phyloP scores from a whole-genome alignment of 2,329 filamentous ascomycete species.

The Didymella arachidicola region DNA sequence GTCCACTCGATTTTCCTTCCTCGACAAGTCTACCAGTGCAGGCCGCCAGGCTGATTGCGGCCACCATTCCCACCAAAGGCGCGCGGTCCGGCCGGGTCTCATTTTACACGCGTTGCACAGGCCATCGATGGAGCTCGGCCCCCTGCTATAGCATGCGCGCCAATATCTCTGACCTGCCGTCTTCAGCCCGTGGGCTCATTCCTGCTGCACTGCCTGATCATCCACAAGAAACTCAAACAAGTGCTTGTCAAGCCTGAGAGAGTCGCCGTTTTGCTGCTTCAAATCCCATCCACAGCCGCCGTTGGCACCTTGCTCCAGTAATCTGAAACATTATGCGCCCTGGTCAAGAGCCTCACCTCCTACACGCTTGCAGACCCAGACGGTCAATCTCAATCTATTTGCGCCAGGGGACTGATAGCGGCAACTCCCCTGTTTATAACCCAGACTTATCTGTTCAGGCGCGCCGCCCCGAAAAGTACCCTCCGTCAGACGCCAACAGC shows the following conservation, averaged over 20 bases:
- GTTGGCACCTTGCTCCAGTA: constrained; percentile 11
- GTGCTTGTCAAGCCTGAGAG: constrained; percentile 6
- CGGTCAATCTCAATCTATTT: constrained; percentile 20
- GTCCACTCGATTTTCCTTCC: not conserved
- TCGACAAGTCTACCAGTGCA: not conserved
- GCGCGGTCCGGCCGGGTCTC: constrained; percentile 22
- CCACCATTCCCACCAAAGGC: constrained; percentile 3
- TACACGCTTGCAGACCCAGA: constrained; percentile 9
- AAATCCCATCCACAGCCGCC: not conserved
- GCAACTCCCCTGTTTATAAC: constrained; percentile 10
- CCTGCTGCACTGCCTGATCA: constrained; percentile 19
- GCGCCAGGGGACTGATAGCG: constrained; percentile 17
- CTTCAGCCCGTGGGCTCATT: constrained; percentile 20
- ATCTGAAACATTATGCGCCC: constrained; percentile 20
- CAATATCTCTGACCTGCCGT: constrained; percentile 18
- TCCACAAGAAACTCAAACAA: constrained; percentile 5
- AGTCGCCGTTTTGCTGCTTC: not conserved
- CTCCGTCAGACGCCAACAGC: constrained; percentile 7
- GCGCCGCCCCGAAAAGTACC: not conserved
- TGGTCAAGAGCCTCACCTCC: constrained; percentile 18
- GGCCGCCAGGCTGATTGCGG: constrained; percentile 9
- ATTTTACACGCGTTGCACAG: constrained; percentile 29
- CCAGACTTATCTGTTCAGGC: constrained; percentile 13
- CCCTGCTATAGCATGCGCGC: constrained; percentile 21
- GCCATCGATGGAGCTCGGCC: constrained; percentile 13